These are phyloP conservation scores for Lactuca sativa DNA, from an alignment of 129 eudicot genomes.

Conservation along the genomic window DNA sequence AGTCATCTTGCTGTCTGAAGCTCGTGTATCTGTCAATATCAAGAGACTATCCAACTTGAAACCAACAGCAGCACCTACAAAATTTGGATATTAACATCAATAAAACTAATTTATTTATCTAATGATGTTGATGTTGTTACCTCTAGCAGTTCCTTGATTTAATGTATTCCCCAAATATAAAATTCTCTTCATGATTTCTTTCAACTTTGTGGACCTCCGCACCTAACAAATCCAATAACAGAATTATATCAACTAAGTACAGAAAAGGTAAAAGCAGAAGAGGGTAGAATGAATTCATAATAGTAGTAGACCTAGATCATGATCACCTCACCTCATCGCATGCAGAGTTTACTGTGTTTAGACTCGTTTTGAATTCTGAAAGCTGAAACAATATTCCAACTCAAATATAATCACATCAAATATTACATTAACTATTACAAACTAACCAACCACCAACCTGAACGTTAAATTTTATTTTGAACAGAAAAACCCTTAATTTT, in stretches of 20 bases:
- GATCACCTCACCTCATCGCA: slow-evolving; percentile 68
- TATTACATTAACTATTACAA: slow-evolving; percentile 12
- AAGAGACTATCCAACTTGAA: slow-evolving; percentile 95
- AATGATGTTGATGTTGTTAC: slow-evolving; percentile 34
- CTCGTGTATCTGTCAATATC: slow-evolving; percentile 90
- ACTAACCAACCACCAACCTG: slow-evolving; percentile 57
- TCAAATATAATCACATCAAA: slow-evolving; percentile 14
- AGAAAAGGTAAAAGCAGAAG: slow-evolving; percentile 9
- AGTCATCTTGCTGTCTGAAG: slow-evolving; percentile 84
- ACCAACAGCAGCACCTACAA: slow-evolving; percentile 83
- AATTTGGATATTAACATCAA: slow-evolving; percentile 4
- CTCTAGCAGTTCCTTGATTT: slow-evolving; percentile 93
- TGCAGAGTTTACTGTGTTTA: slow-evolving; percentile 61
- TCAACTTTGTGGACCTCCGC: slow-evolving; percentile 67
- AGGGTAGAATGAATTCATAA: slow-evolving; percentile 9
- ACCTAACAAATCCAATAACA: slow-evolving; percentile 47
- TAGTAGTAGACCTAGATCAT: neutral
- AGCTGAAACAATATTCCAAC: slow-evolving; percentile 42
- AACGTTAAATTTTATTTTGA: slow-evolving; percentile 75
- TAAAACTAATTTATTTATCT: too few species aligned
- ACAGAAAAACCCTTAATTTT: slow-evolving; percentile 67
- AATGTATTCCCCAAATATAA: slow-evolving; percentile 76
- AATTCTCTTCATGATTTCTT: slow-evolving; percentile 75
- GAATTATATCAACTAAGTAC: neutral
- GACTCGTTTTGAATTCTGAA: slow-evolving; percentile 67